These are phyloP conservation scores for Ogataea degrootiae DNA, from an alignment of 805 yeast genomes.

Conservation along the genomic window DNA sequence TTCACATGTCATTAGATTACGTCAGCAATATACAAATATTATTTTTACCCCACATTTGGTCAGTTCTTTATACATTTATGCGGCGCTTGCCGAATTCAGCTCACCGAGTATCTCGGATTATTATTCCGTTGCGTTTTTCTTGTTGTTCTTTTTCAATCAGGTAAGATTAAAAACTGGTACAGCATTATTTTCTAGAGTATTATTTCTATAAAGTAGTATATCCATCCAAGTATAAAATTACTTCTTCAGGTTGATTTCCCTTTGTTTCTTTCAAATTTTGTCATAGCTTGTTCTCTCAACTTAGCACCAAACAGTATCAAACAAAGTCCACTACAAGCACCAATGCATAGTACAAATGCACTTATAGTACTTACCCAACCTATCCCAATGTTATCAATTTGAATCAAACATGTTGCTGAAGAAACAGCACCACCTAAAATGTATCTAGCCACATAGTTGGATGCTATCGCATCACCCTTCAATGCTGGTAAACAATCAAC, in stretches of 20 bases:
- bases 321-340: conserved; percentile 29
- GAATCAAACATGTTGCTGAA: conserved; percentile 43
- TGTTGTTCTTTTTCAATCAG: no score
- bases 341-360: conserved; percentile 38
- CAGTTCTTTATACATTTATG: no score
- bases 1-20: no score
- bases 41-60: no score
- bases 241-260: background rate
- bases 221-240: no score
- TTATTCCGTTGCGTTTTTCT: no score
- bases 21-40: no score
- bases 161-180: no score
- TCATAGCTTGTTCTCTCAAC: conserved; percentile 24
- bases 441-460: conserved; percentile 48
- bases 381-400: conserved; percentile 45
- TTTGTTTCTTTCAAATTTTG: conserved; percentile 1
- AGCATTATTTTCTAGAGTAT: no score
- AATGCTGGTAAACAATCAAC: conserved; percentile 53
- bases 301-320: conserved; percentile 38
- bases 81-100: no score
- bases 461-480: conserved; percentile 51
- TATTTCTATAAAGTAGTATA: no score
- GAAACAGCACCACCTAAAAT: conserved; percentile 45
- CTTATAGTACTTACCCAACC: conserved; percentile 54
- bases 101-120: no score